Percentiles rank a stretch among this genome's conserved stretches.
Conservation (phyloP, 1,284 basidiomycete genomes). For the Leccinum huronense region DNA sequence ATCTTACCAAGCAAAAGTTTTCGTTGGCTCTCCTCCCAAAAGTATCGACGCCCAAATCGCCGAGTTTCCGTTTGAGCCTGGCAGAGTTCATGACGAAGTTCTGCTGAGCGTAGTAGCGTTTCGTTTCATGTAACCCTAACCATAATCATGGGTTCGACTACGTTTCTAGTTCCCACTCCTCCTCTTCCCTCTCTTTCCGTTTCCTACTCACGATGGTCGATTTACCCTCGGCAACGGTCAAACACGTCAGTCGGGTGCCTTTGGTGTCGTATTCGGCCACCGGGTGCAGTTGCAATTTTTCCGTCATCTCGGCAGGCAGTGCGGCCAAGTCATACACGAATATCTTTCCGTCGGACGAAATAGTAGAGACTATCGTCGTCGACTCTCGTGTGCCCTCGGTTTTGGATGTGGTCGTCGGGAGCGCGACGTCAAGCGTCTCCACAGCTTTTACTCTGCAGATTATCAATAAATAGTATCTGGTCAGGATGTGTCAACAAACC, state of each 20-base stretch:
- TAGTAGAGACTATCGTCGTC: conserved; percentile 69
- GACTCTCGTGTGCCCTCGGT: conserved; percentile 30
- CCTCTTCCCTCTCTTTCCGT: conserved; percentile 38
- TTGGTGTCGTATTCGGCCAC: conserved; percentile 77
- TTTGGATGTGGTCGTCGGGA: conserved; percentile 39
- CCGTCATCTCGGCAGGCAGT: conserved; percentile 36
- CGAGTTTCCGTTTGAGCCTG: conserved; percentile 75
- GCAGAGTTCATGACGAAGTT: conserved; percentile 44
- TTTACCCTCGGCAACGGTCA: conserved; percentile 59
- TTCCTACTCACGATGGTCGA: conserved; percentile 34
- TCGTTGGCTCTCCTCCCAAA: conserved; percentile 72
- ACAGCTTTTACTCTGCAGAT: conserved; percentile 66
- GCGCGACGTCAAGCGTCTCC: conserved; percentile 56
- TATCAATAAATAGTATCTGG: neutral
- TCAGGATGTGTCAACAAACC: conserved; percentile 45
- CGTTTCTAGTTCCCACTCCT: conserved; percentile 26
- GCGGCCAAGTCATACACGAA: conserved; percentile 72
- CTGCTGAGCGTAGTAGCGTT: neutral
- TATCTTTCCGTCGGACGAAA: conserved; percentile 83
- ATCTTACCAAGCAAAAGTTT: conserved; percentile 79
- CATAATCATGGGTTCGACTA: conserved; percentile 17
- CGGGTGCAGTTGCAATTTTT: conserved; percentile 48
- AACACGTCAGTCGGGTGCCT: conserved; percentile 79
- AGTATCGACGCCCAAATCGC: conserved; percentile 73
- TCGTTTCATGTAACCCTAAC: conserved; percentile 22